Percentiles rank a stretch among this genome's conserved stretches.
Conservation (phyloP, 805 yeast species). For the Lipomyces orientalis region DNA sequence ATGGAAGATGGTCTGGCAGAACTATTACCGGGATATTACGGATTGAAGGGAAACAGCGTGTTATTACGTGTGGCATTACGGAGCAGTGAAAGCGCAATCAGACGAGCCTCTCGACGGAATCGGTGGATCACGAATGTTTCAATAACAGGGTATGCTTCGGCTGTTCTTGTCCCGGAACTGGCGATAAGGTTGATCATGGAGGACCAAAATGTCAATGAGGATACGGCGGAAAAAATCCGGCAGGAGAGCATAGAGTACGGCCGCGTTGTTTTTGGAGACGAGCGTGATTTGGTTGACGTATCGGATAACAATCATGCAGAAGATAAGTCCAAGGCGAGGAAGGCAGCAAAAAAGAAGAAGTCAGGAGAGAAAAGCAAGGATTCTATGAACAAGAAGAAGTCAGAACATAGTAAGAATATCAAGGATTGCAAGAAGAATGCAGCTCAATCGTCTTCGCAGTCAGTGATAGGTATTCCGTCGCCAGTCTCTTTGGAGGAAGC, state of each 20-base stretch:
- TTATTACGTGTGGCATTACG: constrained; percentile 20
- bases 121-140: constrained; percentile 37
- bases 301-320: not conserved
- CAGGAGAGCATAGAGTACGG: constrained; percentile 33
- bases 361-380: not conserved
- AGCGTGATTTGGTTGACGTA: not conserved
- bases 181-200: constrained; percentile 35
- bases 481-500: not conserved
- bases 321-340: not conserved
- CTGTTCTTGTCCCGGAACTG: constrained; percentile 36
- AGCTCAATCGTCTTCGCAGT: not conserved
- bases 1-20: constrained; percentile 20
- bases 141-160: constrained; percentile 30
- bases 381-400: not conserved
- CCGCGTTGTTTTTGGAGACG: constrained; percentile 19
- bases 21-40: constrained; percentile 36
- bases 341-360: constrained; percentile 2
- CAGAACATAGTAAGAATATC: constrained; percentile 10
- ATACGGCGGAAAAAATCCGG: constrained; percentile 30
- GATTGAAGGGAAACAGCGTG: constrained; percentile 27
- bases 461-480: not conserved
- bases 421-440: not conserved
- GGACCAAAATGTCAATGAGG: constrained; percentile 23
- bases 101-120: constrained; percentile 12
- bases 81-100: constrained; percentile 11